Conservation (phyloP, 306 rosid genomes). For the Cyamopsis tetragonoloba region DNA sequence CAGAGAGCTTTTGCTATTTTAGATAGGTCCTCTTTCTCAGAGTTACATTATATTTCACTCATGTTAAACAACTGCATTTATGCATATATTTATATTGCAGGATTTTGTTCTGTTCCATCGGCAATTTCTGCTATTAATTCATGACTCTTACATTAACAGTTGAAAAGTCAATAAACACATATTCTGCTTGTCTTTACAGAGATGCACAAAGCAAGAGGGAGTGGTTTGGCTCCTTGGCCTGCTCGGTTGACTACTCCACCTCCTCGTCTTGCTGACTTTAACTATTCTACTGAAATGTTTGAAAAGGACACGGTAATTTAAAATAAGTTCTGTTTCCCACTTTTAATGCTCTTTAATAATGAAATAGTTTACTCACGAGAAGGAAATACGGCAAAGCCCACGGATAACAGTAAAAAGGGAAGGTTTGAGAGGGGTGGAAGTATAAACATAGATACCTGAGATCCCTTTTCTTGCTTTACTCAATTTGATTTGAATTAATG, state of each 20-base stretch:
- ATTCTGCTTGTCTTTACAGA: constrained; percentile 47
- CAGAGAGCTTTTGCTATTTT: constrained; percentile 5
- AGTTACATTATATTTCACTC: background rate
- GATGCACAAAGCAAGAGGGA: constrained; percentile 65
- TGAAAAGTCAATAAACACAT: constrained; percentile 30
- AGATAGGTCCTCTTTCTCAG: constrained; percentile 8
- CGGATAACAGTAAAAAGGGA: constrained; percentile 5
- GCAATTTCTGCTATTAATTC: constrained; percentile 18
- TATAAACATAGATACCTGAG: background rate
- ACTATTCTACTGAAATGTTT: constrained; percentile 65
- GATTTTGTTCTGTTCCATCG: constrained; percentile 1
- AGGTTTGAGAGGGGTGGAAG: background rate
- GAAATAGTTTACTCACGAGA: background rate
- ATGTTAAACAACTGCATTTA: background rate
- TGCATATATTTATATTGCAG: constrained; percentile 12
- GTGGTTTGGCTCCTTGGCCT: constrained; percentile 88
- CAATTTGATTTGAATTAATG: background rate
- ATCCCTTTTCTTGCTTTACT: background rate
- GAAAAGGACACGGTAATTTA: constrained; percentile 68
- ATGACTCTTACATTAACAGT: constrained; percentile 12
- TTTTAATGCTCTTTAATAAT: background rate
- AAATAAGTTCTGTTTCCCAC: background rate
- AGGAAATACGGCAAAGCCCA: background rate
- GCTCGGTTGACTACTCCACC: constrained; percentile 79
- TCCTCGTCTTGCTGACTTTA: constrained; percentile 86